A percentile compares a stretch with the other conserved stretches of the same genome.
phyloP scores from a whole-genome alignment of 2,329 filamentous ascomycete species.

The Trichophaea hybrida region DNA sequence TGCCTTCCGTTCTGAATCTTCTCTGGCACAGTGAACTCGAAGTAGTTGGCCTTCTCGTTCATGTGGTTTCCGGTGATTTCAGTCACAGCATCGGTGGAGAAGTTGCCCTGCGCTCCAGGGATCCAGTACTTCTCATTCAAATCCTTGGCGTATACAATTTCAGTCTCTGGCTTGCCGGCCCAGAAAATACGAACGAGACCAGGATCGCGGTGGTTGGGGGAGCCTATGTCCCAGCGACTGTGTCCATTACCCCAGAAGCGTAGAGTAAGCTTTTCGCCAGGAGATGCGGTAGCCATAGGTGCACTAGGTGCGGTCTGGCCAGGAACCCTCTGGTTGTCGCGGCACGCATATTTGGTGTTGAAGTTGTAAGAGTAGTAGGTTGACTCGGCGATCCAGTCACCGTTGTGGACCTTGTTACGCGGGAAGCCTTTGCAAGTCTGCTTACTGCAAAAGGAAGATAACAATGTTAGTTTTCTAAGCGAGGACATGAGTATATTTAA shows the following conservation, averaged over 20 bases:
- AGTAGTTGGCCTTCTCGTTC: slow-evolving; percentile 22
- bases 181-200: slow-evolving; percentile 22
- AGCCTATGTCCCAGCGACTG: slow-evolving; percentile 15
- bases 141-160: slow-evolving; percentile 13
- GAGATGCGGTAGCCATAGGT: slow-evolving; percentile 15
- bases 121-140: slow-evolving; percentile 17
- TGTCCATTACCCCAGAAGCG: slow-evolving; percentile 23
- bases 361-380: slow-evolving; percentile 19
- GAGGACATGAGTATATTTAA: not conserved
- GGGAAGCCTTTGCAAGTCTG: slow-evolving; percentile 16
- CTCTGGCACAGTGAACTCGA: slow-evolving; percentile 8
- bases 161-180: slow-evolving; percentile 14
- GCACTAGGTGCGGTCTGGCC: slow-evolving; percentile 2
- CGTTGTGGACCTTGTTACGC: slow-evolving; percentile 18
- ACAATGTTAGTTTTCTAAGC: not conserved
- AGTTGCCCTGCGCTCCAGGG: slow-evolving; percentile 16
- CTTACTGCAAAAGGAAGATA: not conserved
- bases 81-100: slow-evolving; percentile 16
- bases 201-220: slow-evolving; percentile 18
- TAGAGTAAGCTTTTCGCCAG: slow-evolving; percentile 15
- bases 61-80: not conserved
- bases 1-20: slow-evolving; percentile 15
- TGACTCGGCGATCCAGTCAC: slow-evolving; percentile 21
- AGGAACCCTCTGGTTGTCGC: not conserved
- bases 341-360: slow-evolving; percentile 7